Conservation (phyloP, 2,329 filamentous ascomycete genomes). For the Aspergillus sp. region DNA sequence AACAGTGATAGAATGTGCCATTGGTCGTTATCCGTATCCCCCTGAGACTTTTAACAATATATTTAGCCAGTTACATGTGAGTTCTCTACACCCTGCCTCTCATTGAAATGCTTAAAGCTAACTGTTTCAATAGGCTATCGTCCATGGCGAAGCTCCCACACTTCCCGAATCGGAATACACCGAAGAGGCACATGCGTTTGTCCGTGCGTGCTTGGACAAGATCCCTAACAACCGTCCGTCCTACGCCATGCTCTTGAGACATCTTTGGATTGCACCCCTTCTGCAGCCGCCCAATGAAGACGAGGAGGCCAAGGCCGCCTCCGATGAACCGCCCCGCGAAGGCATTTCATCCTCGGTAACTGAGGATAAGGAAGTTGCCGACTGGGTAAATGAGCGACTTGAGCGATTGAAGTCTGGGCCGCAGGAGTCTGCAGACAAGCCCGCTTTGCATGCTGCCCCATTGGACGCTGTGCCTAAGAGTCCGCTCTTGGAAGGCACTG, state of each 20-base stretch:
- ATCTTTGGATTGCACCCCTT: conserved; percentile 75
- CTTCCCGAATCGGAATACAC: conserved; percentile 74
- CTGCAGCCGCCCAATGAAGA: conserved; percentile 67
- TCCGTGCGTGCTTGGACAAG: conserved; percentile 84
- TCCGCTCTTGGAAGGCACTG: conserved; percentile 12
- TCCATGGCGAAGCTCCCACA: conserved; percentile 89
- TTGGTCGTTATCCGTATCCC: conserved; percentile 91
- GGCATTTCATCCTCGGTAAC: conserved; percentile 33
- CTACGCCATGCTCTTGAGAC: conserved; percentile 79
- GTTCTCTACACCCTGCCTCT: conserved; percentile 32
- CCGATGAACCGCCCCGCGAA: conserved; percentile 2
- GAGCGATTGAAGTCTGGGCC: conserved; percentile 48
- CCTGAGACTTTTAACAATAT: conserved; percentile 98
- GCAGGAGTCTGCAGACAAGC: conserved; percentile 66
- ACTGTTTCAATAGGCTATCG: conserved; percentile 64
- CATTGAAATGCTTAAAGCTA: background rate
- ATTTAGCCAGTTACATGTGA: conserved; percentile 91
- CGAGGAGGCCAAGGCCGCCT: conserved; percentile 36
- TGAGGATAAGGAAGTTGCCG: conserved; percentile 72
- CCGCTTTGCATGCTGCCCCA: conserved; percentile 80
- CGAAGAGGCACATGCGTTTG: conserved; percentile 73
- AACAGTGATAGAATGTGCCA: conserved; percentile 90
- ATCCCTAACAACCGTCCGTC: conserved; percentile 86
- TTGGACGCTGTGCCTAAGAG: conserved; percentile 58
- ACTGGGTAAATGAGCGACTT: conserved; percentile 64